A percentile compares a stretch with the other conserved stretches of the same genome.
These are phyloP conservation scores for Flagelloscypha sp. DNA, from an alignment of 768 basidiomycete genomes.

Conservation along the genomic window DNA sequence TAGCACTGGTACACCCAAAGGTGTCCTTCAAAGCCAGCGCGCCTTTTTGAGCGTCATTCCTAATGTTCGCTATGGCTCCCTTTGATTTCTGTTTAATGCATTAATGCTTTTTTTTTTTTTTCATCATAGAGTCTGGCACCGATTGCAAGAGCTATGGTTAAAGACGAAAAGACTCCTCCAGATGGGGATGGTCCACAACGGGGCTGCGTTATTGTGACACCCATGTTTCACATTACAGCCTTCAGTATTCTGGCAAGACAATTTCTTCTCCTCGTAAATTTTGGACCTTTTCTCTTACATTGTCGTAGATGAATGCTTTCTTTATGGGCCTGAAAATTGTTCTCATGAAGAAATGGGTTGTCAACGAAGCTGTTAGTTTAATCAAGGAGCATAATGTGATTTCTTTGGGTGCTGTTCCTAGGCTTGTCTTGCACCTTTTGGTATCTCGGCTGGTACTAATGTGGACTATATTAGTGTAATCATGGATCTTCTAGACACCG, in stretches of 20 bases:
- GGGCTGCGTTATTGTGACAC: slow-evolving; percentile 46
- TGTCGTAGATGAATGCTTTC: slow-evolving; percentile 48
- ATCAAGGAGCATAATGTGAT: no score
- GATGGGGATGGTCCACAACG: slow-evolving; percentile 34
- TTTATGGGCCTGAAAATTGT: slow-evolving; percentile 50
- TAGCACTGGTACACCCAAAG: no score
- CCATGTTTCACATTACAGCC: slow-evolving; percentile 63
- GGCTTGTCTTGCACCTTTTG: no score
- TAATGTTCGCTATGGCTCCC: slow-evolving; percentile 30
- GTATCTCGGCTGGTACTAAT: no score
- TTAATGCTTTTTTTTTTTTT: slow-evolving; percentile 1
- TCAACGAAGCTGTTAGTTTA: slow-evolving; percentile 40
- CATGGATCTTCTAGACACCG: slow-evolving; percentile 52
- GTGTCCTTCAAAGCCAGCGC: slow-evolving; percentile 57
- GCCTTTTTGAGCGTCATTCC: slow-evolving; percentile 51
- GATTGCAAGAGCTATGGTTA: slow-evolving; percentile 35
- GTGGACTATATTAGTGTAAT: no score
- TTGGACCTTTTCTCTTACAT: slow-evolving; percentile 3
- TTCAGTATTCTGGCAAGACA: slow-evolving; percentile 31
- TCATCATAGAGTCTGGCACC: slow-evolving; percentile 44
- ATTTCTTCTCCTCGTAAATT: no score
- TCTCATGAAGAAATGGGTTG: slow-evolving; percentile 47
- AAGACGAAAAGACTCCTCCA: slow-evolving; percentile 36
- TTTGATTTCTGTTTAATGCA: not conserved
- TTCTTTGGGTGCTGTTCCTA: no score